Conservation (phyloP, 768 basidiomycete genomes). For the Asterophora lycoperdoides region DNA sequence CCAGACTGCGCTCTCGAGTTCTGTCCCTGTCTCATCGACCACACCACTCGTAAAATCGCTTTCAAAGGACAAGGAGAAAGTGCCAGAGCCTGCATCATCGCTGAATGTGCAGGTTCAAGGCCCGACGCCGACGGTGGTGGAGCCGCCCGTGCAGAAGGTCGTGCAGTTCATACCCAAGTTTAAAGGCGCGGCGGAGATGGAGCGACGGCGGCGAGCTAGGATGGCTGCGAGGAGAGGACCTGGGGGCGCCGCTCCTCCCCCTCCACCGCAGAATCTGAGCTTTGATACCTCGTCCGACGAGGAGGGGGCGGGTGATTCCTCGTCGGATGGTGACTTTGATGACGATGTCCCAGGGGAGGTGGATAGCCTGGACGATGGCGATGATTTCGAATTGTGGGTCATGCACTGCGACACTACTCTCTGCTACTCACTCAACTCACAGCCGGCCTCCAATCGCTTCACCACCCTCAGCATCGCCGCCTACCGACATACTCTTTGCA, state of each 20-base stretch:
- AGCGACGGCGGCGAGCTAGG: conserved; percentile 58
- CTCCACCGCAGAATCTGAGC: conserved; percentile 36
- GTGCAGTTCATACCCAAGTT: conserved; percentile 73
- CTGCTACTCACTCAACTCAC: neutral
- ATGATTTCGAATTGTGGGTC: conserved; percentile 79
- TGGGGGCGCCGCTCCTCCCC: conserved; percentile 28
- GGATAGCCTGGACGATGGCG: conserved; percentile 57
- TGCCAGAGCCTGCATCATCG: conserved; percentile 18
- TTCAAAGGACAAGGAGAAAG: conserved; percentile 11
- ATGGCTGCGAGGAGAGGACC: conserved; percentile 60
- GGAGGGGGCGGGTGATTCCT: conserved; percentile 40
- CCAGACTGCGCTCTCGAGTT: conserved; percentile 28
- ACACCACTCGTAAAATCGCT: conserved; percentile 22
- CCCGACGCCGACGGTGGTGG: conserved; percentile 36
- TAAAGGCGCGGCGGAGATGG: conserved; percentile 85
- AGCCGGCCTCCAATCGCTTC: conserved; percentile 14
- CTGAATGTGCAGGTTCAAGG: conserved; percentile 39
- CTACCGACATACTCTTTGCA: conserved; percentile 41
- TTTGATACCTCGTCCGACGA: conserved; percentile 53
- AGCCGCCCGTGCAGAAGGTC: conserved; percentile 45
- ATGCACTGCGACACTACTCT: too few species aligned
- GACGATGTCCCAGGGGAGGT: conserved; percentile 39
- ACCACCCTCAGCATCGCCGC: conserved; percentile 16
- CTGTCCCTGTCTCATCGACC: conserved; percentile 23
- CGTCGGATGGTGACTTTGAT: conserved; percentile 49